Percentiles rank a stretch among this genome's conserved stretches.
phyloP scores from a whole-genome alignment of 140 eudicot species.

The Senecio squalidus region DNA sequence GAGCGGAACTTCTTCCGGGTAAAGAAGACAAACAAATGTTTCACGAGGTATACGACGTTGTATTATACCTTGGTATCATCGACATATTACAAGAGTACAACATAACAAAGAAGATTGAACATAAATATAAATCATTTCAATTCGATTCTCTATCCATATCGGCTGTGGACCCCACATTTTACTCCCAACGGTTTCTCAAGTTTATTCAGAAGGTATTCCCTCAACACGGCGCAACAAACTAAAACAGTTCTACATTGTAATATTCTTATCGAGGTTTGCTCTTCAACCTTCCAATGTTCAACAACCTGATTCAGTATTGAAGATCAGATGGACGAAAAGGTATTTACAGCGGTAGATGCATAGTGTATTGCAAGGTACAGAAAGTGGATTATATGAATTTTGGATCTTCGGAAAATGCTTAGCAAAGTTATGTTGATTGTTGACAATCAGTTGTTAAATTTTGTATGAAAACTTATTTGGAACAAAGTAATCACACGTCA shows the following conservation, averaged over 20 bases:
- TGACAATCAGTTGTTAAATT: neutral
- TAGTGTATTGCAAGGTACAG: slow-evolving; percentile 2
- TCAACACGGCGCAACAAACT: slow-evolving; percentile 27
- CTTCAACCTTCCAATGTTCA: neutral
- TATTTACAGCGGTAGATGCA: neutral
- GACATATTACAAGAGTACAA: slow-evolving; percentile 93
- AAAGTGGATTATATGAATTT: neutral
- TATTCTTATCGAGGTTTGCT: neutral
- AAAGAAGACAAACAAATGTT: slow-evolving; percentile 45
- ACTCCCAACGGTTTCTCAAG: slow-evolving; percentile 71
- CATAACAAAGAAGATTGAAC: slow-evolving; percentile 80
- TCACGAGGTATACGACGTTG: slow-evolving; percentile 81
- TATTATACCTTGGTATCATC: slow-evolving; percentile 78
- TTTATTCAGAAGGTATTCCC: slow-evolving; percentile 79
- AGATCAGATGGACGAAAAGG: neutral
- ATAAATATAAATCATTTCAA: slow-evolving; percentile 76
- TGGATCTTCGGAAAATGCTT: neutral
- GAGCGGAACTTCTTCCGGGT: slow-evolving; percentile 75
- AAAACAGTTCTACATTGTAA: neutral
- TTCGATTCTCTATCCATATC: slow-evolving; percentile 80
- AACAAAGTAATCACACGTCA: too few species aligned
- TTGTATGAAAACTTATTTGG: too few species aligned
- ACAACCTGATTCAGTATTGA: neutral
- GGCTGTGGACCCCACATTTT: slow-evolving; percentile 76
- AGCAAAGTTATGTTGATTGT: neutral